A percentile compares a stretch with the other conserved stretches of the same genome.
These are phyloP conservation scores for Paraphaeosphaeria minitans DNA, from an alignment of 2,329 filamentous ascomycete species.

Conservation along the genomic window DNA sequence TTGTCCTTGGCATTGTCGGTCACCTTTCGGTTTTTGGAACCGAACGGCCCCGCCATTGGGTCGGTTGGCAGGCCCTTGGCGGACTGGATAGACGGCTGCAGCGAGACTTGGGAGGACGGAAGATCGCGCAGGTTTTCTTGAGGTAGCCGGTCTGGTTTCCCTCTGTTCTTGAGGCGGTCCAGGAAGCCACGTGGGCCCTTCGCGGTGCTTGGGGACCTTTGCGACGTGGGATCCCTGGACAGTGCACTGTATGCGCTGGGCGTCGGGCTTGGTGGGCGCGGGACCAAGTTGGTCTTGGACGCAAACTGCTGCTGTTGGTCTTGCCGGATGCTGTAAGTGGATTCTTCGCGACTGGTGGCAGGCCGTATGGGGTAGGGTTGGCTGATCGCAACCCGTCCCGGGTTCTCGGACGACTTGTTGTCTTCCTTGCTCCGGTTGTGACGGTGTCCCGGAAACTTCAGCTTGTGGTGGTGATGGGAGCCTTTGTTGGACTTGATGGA, in stretches of 20 bases:
- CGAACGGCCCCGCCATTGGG: conserved; percentile 30
- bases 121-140: conserved; percentile 48
- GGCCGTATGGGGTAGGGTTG: conserved; percentile 67
- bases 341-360: conserved; percentile 77
- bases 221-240: conserved; percentile 52
- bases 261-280: conserved; percentile 79
- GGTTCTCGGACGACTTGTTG: conserved; percentile 35
- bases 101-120: conserved; percentile 47
- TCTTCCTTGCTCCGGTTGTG: conserved; percentile 69
- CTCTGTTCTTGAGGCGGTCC: conserved; percentile 58
- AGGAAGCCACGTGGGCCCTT: conserved; percentile 57
- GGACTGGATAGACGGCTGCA: conserved; percentile 43
- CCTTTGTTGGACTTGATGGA: conserved; percentile 60
- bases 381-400: conserved; percentile 41
- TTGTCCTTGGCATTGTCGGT: conserved; percentile 31
- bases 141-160: conserved; percentile 49
- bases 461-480: conserved; percentile 55
- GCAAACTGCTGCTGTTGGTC: conserved; percentile 48
- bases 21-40: conserved; percentile 32
- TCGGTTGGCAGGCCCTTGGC: conserved; percentile 36
- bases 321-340: conserved; percentile 56
- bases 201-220: conserved; percentile 64
- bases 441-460: conserved; percentile 69
- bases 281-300: conserved; percentile 56
- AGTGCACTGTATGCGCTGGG: conserved; percentile 71